These are phyloP conservation scores for Naematelia encephala DNA, from an alignment of 768 basidiomycete genomes.

Conservation along the genomic window DNA sequence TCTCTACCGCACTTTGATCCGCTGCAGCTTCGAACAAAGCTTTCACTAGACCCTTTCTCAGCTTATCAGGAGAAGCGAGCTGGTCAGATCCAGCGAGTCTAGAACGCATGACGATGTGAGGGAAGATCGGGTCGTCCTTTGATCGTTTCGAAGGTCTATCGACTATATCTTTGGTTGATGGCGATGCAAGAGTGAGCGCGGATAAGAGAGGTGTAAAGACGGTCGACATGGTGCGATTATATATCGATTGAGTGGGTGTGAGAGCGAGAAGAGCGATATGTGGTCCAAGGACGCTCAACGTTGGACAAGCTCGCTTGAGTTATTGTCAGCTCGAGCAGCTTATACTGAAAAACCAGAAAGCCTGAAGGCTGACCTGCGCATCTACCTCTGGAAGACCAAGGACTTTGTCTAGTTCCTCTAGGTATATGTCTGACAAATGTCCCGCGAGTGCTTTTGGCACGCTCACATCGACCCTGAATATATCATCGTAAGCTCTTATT, in stretches of 20 bases:
- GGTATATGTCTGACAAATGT: constrained; percentile 83
- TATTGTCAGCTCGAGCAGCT: neutral
- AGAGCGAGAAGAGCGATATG: constrained; percentile 70
- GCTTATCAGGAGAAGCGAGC: constrained; percentile 10
- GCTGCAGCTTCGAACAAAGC: constrained; percentile 69
- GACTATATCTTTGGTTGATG: constrained; percentile 34
- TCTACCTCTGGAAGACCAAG: constrained; percentile 51
- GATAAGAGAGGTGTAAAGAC: constrained; percentile 68
- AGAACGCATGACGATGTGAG: constrained; percentile 58
- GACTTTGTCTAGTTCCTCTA: constrained; percentile 76
- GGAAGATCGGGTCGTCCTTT: constrained; percentile 53
- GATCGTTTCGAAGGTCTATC: constrained; percentile 46
- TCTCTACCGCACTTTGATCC: constrained; percentile 62
- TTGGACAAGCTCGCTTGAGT: constrained; percentile 54
- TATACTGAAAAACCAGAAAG: too few species aligned
- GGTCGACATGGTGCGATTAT: constrained; percentile 67
- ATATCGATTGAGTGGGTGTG: constrained; percentile 63
- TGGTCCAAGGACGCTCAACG: constrained; percentile 62
- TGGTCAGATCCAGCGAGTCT: constrained; percentile 49
- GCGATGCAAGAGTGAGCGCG: constrained; percentile 54
- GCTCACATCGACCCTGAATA: constrained; percentile 56
- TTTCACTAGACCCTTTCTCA: constrained; percentile 58
- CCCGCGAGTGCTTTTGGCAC: constrained; percentile 75
- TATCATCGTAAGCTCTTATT: constrained; percentile 56
- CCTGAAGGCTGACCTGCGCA: constrained; percentile 44